Conservation (phyloP, 352 stramenopile species). For the Pythium rhizo-oryzae region DNA sequence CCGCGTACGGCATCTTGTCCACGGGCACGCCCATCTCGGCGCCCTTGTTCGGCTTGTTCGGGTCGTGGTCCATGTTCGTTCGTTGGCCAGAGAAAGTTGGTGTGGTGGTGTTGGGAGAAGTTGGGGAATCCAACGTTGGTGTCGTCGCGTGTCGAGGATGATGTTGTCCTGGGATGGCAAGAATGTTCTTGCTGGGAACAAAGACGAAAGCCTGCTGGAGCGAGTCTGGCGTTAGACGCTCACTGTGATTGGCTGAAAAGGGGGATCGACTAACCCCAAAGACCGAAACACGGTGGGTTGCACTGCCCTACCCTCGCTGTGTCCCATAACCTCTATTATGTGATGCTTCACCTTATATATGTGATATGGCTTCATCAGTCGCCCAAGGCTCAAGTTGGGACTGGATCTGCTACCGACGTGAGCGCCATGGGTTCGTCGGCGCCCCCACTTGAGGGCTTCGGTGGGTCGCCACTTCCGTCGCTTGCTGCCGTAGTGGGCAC, state of each 20-base stretch:
- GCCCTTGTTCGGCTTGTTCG: conserved; percentile 24
- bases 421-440: conserved; percentile 1
- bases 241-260: conserved; percentile 7
- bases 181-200: background rate
- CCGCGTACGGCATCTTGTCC: conserved; percentile 25
- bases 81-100: background rate
- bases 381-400: background rate
- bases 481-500: no score
- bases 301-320: background rate
- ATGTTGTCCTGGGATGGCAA: conserved; percentile 1
- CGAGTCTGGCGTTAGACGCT: background rate
- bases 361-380: conserved; percentile 26
- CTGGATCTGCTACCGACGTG: background rate
- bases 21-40: conserved; percentile 32
- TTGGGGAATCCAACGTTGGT: conserved; percentile 4
- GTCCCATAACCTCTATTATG: conserved; percentile 21
- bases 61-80: conserved; percentile 27
- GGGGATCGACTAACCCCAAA: background rate
- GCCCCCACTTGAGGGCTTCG: background rate
- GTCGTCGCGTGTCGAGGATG: conserved; percentile 9
- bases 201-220: background rate
- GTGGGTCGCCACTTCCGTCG: no score
- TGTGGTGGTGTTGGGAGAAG: background rate
- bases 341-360: conserved; percentile 3
- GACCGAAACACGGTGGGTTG: conserved; percentile 5